Conservation (phyloP, 768 basidiomycete species). For the Mycena belliarum region DNA sequence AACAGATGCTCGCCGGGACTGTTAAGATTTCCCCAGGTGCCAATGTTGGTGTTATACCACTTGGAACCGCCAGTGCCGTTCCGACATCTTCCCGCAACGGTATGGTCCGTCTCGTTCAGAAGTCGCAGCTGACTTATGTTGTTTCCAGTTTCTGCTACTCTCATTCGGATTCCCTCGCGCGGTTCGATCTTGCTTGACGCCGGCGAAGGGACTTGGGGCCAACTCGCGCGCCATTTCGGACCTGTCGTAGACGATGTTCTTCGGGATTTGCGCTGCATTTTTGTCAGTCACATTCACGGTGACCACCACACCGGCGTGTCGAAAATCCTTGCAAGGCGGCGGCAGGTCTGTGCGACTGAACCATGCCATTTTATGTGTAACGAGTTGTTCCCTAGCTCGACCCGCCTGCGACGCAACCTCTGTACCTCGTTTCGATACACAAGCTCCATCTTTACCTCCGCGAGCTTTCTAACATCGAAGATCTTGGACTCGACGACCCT, state of each 20-base stretch:
- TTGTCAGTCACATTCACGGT: constrained; percentile 87
- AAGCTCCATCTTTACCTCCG: constrained; percentile 64
- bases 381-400: constrained; percentile 50
- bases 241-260: constrained; percentile 60
- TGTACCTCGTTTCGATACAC: constrained; percentile 70
- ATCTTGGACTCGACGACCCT: constrained; percentile 58
- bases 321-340: constrained; percentile 70
- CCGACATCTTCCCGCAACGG: constrained; percentile 90
- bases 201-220: constrained; percentile 93
- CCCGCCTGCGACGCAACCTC: constrained; percentile 58
- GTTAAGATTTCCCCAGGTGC: constrained; percentile 44
- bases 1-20: constrained; percentile 16
- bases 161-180: constrained; percentile 70
- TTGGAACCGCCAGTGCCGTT: constrained; percentile 88
- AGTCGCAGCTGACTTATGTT: neutral
- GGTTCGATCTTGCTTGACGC: constrained; percentile 84
- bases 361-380: neutral
- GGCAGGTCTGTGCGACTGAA: constrained; percentile 43
- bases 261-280: constrained; percentile 75
- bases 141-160: constrained; percentile 68
- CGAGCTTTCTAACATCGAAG: constrained; percentile 72
- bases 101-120: constrained; percentile 31
- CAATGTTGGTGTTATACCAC: constrained; percentile 67
- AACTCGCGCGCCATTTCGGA: constrained; percentile 79
- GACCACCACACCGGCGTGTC: constrained; percentile 90